Evolutionary conservation across 768 basidiomycete genomes (phyloP), one percentile per base, ranked within the genome.

Genomic region (Clitopilus hobsonii): DNA sequence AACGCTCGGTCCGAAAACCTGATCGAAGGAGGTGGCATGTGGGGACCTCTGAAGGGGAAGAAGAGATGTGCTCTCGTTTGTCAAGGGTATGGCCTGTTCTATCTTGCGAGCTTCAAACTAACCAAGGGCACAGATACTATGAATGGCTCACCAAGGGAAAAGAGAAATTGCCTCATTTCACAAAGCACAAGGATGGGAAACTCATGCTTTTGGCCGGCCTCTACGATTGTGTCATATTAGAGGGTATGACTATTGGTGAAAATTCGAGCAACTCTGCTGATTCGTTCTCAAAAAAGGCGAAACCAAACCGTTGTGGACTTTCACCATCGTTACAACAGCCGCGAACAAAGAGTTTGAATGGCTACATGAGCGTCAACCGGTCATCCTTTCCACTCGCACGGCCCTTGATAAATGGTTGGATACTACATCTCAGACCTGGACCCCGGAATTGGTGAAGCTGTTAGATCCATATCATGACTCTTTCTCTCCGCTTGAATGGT

Each of bases 71-170:
- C 88, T n/a, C 82, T 98, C 53, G 71, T 89, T 20, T 89, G 86
- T 52, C 81, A 92, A 66, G 91, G 91, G 79, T 29, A 14, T 29
- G 49, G n/a, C n/a, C n/a, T 47, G 16, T 13, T 41, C 23, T 56
- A 13, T 20, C 22, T 20, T 23, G 4, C n/a, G 41, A 10, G 41
- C 6, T 38, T 13, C 23, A 27, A 25, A 20, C 8, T 48, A n/a
- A 18, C 7, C 11, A 5, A 57, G 92, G 92, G 26, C 10, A 3
- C n/a, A 45, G 41, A 5, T 97, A 97, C 68, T 98, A 92, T 66
- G 96, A 99, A 69, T 98, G 96, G 96, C 77, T 91, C 38, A 88
- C 85, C 54, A 91, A 88, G 66, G 89, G 86, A 51, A 89, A 86
- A 63, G 76, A 82, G 38, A 89, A 89, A 60, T 63, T 91, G 1